A percentile compares a stretch with the other conserved stretches of the same genome.
Evolutionary conservation across 2,329 filamentous ascomycete genomes (phyloP).

Genomic region (Epichloe bromicola): DNA sequence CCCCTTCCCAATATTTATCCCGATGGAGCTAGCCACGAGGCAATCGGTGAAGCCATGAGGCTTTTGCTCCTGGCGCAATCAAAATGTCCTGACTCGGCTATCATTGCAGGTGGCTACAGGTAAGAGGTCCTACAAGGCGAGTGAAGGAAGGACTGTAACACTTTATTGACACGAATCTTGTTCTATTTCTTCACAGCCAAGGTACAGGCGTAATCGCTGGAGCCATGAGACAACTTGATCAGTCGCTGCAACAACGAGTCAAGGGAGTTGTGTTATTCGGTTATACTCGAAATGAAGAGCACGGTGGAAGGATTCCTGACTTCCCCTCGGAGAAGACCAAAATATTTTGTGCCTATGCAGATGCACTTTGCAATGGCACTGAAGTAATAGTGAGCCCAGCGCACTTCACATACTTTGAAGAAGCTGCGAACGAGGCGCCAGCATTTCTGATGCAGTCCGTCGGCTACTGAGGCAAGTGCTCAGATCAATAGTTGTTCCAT

Average conservation of each 20-base stretch:
- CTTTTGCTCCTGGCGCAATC: neutral
- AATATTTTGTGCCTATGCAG: neutral
- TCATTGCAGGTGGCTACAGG: neutral
- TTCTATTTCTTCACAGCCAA: neutral
- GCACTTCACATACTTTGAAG: neutral
- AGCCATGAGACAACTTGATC: neutral
- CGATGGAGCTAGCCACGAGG: neutral
- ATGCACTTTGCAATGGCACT: neutral
- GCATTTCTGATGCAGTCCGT: neutral
- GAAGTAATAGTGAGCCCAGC: neutral
- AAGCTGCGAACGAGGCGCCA: neutral
- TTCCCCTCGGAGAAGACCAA: neutral
- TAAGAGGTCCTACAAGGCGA: neutral
- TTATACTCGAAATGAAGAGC: neutral
- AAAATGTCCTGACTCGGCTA: neutral
- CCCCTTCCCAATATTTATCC: neutral
- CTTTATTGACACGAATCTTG: neutral
- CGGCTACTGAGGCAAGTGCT: neutral
- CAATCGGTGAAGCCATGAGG: neutral
- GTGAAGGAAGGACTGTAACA: too few species aligned
- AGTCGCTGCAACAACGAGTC: neutral
- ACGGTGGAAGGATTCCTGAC: neutral
- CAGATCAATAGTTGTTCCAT: too few species aligned
- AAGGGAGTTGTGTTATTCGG: neutral
- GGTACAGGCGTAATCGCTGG: neutral